Evolutionary conservation across 768 basidiomycete genomes (phyloP), one percentile per base, ranked within the genome.

Genomic region (Tremella mesenterica): DNA sequence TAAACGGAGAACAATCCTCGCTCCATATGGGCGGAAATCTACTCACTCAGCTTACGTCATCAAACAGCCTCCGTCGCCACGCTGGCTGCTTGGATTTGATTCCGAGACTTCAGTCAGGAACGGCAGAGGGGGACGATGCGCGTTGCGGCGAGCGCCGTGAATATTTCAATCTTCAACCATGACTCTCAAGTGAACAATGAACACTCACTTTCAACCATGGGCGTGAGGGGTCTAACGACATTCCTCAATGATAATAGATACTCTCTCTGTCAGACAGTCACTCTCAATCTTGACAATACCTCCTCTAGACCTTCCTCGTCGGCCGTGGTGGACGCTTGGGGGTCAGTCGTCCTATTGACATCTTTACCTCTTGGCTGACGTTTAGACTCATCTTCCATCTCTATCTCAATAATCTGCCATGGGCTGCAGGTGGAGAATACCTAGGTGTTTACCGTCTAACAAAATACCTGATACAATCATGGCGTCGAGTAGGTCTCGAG

Each of bases 291-390:
- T 48, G 53, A 18, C 38, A 41, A 41, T 41, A 18, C 38, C 23
- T 5, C 38, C 38, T 41, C 38, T 4, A 8, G 5, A n/a, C 38
- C 38, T 41, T n/a, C 38, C n/a, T 41, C 38, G 38, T n/a, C 38
- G 38, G 58, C 73, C 20, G 63, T 75, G 0, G 60, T 75, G 6
- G 74, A 75, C 54, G 72, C 70, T 18, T 75, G 74, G 74, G 64
- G 68, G 72, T 73, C 44, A 55, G 71, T 59, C n/a, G n/a, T 8
- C 33, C 23, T 16, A 13, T n/a, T 48, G 48, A 4, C 46, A 12
- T 20, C 1, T 16, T 44, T 20, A 7, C 9, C 20, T 44, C 4
- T n/a, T 45, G 44, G 29, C 38, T 59, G 29, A 38, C 41, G 26
- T 12, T 0, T 44, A 75, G 73, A 0, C 59, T 75, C 47, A 67